Conservation (phyloP, 768 basidiomycete genomes). For the Boletellus ananiceps region DNA sequence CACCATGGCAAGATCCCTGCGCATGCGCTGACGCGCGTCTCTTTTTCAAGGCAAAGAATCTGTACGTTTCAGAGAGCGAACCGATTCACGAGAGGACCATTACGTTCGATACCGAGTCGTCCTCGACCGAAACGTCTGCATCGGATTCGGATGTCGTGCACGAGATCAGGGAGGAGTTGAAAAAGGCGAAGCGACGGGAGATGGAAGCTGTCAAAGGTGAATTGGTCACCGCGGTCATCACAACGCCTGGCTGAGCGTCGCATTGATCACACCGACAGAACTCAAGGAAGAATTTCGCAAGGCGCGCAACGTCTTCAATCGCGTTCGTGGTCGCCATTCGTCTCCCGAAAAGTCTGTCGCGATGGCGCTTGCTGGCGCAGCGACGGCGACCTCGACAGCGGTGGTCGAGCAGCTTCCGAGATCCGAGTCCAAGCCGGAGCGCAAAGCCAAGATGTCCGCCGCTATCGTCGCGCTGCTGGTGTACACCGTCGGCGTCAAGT, state of each 20-base stretch:
- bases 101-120: constrained; percentile 38
- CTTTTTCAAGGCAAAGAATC: constrained; percentile 62
- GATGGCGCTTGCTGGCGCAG: constrained; percentile 9
- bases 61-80: constrained; percentile 48
- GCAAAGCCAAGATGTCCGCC: constrained; percentile 68
- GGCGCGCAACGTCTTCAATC: constrained; percentile 39
- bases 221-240: neutral
- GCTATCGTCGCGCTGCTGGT: constrained; percentile 73
- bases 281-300: constrained; percentile 38
- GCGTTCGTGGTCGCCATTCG: constrained; percentile 33
- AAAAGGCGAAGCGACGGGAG: constrained; percentile 26
- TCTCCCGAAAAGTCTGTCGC: constrained; percentile 17
- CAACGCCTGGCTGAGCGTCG: constrained; percentile 13
- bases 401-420: constrained; percentile 15
- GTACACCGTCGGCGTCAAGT: constrained; percentile 95
- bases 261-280: constrained; percentile 23
- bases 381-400: constrained; percentile 9
- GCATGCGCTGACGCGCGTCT: neutral
- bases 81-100: constrained; percentile 30
- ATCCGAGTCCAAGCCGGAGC: constrained; percentile 13
- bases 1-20: neutral
- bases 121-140: constrained; percentile 38
- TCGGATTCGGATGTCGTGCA: constrained; percentile 28
- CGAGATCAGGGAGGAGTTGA: constrained; percentile 25
- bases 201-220: constrained; percentile 36